A percentile compares a stretch with the other conserved stretches of the same genome.
Conservation (phyloP, 192 early-diverging fungal genomes). For the Oehlia diaphana region DNA sequence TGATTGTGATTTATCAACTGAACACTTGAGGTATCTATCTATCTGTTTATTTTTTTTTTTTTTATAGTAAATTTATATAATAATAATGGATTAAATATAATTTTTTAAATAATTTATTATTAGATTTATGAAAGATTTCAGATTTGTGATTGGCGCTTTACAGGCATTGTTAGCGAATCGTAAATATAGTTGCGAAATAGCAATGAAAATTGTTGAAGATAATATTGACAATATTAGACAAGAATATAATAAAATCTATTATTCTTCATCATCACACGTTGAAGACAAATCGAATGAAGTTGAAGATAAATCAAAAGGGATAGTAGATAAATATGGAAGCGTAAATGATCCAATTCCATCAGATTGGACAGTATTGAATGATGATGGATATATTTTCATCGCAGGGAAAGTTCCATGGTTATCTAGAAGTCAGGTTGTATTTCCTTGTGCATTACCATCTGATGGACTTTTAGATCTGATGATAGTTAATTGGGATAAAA, state of each 20-base stretch:
- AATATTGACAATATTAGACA: slow-evolving; percentile 40
- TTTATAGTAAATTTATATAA: neutral
- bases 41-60: neutral
- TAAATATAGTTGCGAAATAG: slow-evolving; percentile 42
- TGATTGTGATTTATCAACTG: slow-evolving; percentile 57
- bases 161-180: slow-evolving; percentile 43
- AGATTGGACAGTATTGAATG: slow-evolving; percentile 48
- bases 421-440: slow-evolving; percentile 42
- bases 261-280: neutral
- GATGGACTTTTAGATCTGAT: slow-evolving; percentile 55
- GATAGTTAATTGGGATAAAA: slow-evolving; percentile 36
- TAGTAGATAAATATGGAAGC: slow-evolving; percentile 37
- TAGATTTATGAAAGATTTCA: slow-evolving; percentile 58
- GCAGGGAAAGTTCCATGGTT: slow-evolving; percentile 53
- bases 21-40: slow-evolving; percentile 44
- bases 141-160: slow-evolving; percentile 43
- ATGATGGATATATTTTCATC: slow-evolving; percentile 42
- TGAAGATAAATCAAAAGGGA: slow-evolving; percentile 8
- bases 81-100: neutral
- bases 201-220: slow-evolving; percentile 47
- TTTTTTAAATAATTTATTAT: neutral
- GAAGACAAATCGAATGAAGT: slow-evolving; percentile 30
- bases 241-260: slow-evolving; percentile 33
- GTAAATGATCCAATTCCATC: slow-evolving; percentile 39
- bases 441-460: slow-evolving; percentile 53